Base-by-base conservation (phyloP, 495 filamentous ascomycete genomes). In the Penicillium herquei region DNA sequence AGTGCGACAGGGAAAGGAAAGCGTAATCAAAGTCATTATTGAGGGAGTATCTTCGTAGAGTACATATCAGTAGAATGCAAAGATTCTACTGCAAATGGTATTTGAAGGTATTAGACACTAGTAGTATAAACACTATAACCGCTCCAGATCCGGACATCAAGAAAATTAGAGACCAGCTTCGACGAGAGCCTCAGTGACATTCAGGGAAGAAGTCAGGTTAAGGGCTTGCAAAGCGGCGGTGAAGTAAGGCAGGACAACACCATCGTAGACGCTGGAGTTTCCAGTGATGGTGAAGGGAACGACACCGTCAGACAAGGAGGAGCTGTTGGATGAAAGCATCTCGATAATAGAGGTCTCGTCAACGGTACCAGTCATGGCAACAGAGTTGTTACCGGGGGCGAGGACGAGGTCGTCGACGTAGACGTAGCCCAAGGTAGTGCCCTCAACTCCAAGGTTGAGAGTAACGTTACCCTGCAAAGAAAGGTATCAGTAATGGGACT, bases 21-120 rank as follows among this genome's bases (percentile, higher is more conserved):
- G 58, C 35, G 89, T 89, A 13, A 91, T 96, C 64, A 94, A 96
- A 82, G 83, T 88, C 17, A 68, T 92, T 53, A 94, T 96, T 64
- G 84, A 84, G 34, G 89, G 89, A 1, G 61, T 66, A 31, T 45
- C 47, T 45, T 26, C 18, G n/a, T 51, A 51, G 35, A 26, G 35
- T 51, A 34, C 47, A 49, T 18, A 13, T 1, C 10, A 17, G 21
- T 26, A 26, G 21, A 26, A 26, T 26, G 21, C 21, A 26, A 26
- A 26, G 21, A 26, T 26, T 26, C 21, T 26, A 26, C 21, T 26
- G 21, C 21, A 26, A 26, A 26, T 26, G 21, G 21, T 26, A 26
- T 26, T 26, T 26, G 21, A 26, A 26, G 21, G 1, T 26, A 26
- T 26, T 26, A 26, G 21, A 26, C 21, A 26, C 21, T 26, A 26